A percentile compares a stretch with the other conserved stretches of the same genome.
These are phyloP conservation scores for Grigorovia yakushimaensis DNA, from an alignment of 805 yeast species.

Conservation along the genomic window DNA sequence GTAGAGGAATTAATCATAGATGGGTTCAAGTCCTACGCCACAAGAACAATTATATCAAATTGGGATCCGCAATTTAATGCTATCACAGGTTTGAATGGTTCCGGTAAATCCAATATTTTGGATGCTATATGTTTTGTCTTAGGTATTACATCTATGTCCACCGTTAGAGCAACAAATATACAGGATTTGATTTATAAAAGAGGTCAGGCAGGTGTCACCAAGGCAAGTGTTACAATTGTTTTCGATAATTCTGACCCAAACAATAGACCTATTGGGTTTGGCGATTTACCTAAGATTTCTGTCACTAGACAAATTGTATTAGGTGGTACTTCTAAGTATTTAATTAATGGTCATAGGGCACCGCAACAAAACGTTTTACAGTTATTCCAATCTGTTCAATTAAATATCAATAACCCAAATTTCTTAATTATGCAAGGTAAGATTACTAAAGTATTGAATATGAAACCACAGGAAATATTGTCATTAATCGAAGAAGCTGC, in stretches of 20 bases:
- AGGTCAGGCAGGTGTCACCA: constrained; percentile 97
- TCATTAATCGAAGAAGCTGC: constrained; percentile 96
- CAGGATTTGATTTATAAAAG: constrained; percentile 94
- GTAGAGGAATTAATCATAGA: constrained; percentile 95
- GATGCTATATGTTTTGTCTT: constrained; percentile 98
- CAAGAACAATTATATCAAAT: constrained; percentile 86
- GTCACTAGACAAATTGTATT: constrained; percentile 85
- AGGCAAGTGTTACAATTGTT: constrained; percentile 92
- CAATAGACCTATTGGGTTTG: constrained; percentile 83
- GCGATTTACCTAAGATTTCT: constrained; percentile 63
- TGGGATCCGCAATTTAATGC: constrained; percentile 98
- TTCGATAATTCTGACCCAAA: constrained; percentile 75
- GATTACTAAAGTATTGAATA: constrained; percentile 91
- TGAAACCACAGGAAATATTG: constrained; percentile 86
- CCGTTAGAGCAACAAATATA: constrained; percentile 85
- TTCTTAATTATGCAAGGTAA: constrained; percentile 98
- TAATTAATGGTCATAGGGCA: constrained; percentile 93
- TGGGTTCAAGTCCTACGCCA: constrained; percentile 96
- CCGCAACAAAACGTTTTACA: constrained; percentile 88
- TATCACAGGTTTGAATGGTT: constrained; percentile 94
- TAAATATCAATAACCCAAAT: constrained; percentile 93
- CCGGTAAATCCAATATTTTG: constrained; percentile 91
- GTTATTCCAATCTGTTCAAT: constrained; percentile 86
- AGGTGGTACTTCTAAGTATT: constrained; percentile 86
- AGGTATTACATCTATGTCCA: constrained; percentile 90